Evolutionary conservation across 2,329 filamentous ascomycete genomes (phyloP).

Genomic region (Aspergillus quadrilineatus): DNA sequence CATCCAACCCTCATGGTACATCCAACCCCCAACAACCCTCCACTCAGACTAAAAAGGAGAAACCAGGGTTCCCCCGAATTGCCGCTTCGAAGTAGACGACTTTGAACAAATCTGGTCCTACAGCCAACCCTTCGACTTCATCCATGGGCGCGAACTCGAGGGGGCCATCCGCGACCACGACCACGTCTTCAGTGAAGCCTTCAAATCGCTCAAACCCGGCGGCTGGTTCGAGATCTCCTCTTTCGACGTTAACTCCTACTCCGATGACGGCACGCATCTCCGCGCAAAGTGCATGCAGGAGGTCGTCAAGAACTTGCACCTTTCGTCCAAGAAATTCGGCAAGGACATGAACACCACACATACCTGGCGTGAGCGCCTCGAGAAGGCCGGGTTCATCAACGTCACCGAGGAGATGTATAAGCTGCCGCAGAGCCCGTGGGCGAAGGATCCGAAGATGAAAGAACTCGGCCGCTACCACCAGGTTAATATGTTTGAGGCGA

Average conservation of each 20-base stretch:
- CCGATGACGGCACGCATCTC: slow-evolving; percentile 43
- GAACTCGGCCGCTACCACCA: slow-evolving; percentile 48
- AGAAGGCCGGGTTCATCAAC: slow-evolving; percentile 55
- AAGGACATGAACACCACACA: slow-evolving; percentile 33
- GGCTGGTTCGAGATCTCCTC: slow-evolving; percentile 49
- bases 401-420: slow-evolving; percentile 51
- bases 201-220: slow-evolving; percentile 26
- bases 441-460: slow-evolving; percentile 53
- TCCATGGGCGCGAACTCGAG: slow-evolving; percentile 34
- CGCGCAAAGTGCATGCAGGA: slow-evolving; percentile 26
- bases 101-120: slow-evolving; percentile 33
- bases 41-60: slow-evolving; percentile 5
- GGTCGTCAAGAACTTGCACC: slow-evolving; percentile 31
- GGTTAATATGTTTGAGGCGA: slow-evolving; percentile 37
- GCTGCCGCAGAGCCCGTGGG: slow-evolving; percentile 55
- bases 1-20: slow-evolving; percentile 33
- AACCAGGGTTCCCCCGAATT: slow-evolving; percentile 34
- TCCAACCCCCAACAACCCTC: no score
- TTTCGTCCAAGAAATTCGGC: slow-evolving; percentile 31
- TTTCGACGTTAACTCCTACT: slow-evolving; percentile 92
- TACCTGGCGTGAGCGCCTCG: slow-evolving; percentile 45
- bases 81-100: slow-evolving; percentile 35
- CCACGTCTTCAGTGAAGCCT: slow-evolving; percentile 27
- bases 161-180: slow-evolving; percentile 30
- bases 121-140: slow-evolving; percentile 31